Evolutionary conservation across 148 eudicot species (phyloP), one percentile per base, ranked within the genome.

Genomic region (Silene latifolia): DNA sequence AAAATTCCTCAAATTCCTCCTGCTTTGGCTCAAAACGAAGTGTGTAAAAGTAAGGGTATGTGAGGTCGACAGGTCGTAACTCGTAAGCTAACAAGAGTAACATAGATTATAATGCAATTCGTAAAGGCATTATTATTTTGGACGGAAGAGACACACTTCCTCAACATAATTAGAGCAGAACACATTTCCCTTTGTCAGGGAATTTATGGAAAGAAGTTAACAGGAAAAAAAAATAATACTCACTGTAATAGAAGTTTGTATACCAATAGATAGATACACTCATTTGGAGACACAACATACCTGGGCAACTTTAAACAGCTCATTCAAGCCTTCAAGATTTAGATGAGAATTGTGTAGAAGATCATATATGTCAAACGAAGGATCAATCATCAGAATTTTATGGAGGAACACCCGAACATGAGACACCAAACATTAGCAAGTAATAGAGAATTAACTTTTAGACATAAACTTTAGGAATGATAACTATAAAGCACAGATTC

Each of bases 251-350:
- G 61, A 48, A 76, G 3, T 71, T 13, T 8, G 57, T 18, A 61
- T 74, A 19, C 54, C 74, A 24, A 21, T 57, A 75, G 0, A 70
- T n/a, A 23, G 0, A 70, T n/a, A 23, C 8, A 61, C 29, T 8
- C 67, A 73, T 24, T 56, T 64, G 5, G 48, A 24, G 17, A 48
- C 15, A 27, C 5, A 67, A 74, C 54, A 20, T 84, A 95, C 98
- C 97, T 95, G 93, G 72, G 93, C 97, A 84, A 95, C 96, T 80
- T 86, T 89, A 83, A 92, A 95, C 68, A 95, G 97, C 80, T 92
- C 98, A 67, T 82, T 88, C 86, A 95, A 74, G 68, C 97, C 91
- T 82, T 88, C 90, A 54, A 95, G 80, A 81, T 95, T 89, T 48
- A 95, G 91, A 82, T 95, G 98, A 46, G 93, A 86, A 79, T 95